These are phyloP conservation scores for Plasmodium sp. DNA, from an alignment of 169 alveolate species.

Conservation along the genomic window DNA sequence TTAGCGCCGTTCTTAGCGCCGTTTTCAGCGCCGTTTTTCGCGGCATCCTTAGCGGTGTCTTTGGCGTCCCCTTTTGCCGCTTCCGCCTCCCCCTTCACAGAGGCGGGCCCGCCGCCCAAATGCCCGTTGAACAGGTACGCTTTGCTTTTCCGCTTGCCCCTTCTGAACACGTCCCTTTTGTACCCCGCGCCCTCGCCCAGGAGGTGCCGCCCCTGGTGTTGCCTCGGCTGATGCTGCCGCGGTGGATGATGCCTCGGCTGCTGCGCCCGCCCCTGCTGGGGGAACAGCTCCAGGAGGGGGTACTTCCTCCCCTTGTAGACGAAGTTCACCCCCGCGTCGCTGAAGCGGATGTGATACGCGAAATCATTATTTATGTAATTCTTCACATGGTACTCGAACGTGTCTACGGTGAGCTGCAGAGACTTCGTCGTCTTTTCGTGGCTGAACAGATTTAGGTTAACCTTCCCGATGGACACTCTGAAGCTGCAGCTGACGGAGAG, in stretches of 20 bases:
- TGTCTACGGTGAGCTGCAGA: background rate
- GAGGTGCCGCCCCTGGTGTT: background rate
- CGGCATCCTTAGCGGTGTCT: too few species aligned
- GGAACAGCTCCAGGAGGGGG: constrained; percentile 23
- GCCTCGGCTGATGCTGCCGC: too few species aligned
- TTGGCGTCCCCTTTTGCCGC: background rate
- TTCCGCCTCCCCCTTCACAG: background rate
- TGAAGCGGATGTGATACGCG: constrained; percentile 19
- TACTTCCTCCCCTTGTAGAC: constrained; percentile 25
- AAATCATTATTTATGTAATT: constrained; percentile 37
- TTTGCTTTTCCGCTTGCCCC: constrained; percentile 10
- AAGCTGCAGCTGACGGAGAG: constrained; percentile 8
- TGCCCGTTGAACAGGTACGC: constrained; percentile 17
- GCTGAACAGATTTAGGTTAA: background rate
- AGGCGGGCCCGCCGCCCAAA: background rate
- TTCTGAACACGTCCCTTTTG: background rate
- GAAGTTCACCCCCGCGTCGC: constrained; percentile 2
- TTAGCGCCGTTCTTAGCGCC: background rate
- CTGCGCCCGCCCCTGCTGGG: background rate
- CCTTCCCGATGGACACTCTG: background rate
- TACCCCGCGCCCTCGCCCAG: background rate
- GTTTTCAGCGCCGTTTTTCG: background rate
- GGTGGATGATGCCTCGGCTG: too few species aligned
- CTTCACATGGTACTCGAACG: constrained; percentile 9
- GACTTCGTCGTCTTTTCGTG: constrained; percentile 13